phyloP scores from a whole-genome alignment of 768 basidiomycete species.

The Tephrocybe rancida region DNA sequence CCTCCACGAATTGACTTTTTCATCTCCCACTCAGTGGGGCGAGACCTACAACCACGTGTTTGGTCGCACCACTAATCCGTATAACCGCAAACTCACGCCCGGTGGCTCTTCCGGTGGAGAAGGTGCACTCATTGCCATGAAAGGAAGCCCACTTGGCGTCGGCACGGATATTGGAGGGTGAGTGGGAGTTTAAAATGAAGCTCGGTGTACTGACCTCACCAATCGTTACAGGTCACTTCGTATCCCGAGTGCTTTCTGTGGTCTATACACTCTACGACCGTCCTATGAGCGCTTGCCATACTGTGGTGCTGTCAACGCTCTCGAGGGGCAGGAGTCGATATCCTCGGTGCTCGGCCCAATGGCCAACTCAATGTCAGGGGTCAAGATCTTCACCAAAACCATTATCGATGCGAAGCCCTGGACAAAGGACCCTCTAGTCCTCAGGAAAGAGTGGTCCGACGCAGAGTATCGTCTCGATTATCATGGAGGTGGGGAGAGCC shows the following conservation, averaged over 20 bases:
- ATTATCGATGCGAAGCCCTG: conserved; percentile 55
- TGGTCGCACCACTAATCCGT: conserved; percentile 64
- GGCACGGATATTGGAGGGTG: conserved; percentile 69
- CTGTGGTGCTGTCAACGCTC: conserved; percentile 49
- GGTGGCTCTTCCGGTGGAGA: conserved; percentile 75
- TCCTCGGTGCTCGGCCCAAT: conserved; percentile 61
- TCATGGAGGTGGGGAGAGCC: conserved; percentile 43
- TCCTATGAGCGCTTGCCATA: conserved; percentile 61
- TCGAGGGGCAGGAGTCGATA: conserved; percentile 59
- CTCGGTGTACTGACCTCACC: not conserved
- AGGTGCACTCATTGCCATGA: conserved; percentile 61
- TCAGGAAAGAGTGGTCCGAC: conserved; percentile 50
- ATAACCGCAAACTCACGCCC: conserved; percentile 54
- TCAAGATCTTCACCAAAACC: conserved; percentile 56
- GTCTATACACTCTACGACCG: conserved; percentile 60
- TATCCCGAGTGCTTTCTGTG: conserved; percentile 58
- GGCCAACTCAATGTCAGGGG: conserved; percentile 48
- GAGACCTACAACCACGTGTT: conserved; percentile 68
- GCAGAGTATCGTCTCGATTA: conserved; percentile 44
- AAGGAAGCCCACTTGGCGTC: conserved; percentile 60
- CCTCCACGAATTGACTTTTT: not conserved
- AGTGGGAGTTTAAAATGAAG: conserved; percentile 10
- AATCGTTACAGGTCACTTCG: conserved; percentile 46
- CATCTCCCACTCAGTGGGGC: conserved; percentile 39
- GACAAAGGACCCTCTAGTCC: conserved; percentile 52